Evolutionary conservation across 1,139 yeast species (phyloP).

Genomic region (Sporopachydermia cereana): DNA sequence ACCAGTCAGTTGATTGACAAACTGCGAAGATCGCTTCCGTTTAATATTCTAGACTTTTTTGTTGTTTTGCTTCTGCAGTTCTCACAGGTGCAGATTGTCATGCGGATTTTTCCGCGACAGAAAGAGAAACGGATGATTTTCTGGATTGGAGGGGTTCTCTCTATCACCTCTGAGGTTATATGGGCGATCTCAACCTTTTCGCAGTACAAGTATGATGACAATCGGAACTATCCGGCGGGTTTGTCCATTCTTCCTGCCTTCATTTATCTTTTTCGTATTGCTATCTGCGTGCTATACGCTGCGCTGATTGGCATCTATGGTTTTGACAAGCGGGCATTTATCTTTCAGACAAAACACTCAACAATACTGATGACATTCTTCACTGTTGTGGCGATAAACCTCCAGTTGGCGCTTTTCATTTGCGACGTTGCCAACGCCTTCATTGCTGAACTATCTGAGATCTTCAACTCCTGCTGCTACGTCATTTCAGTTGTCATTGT

Average conservation of each 20-base stretch:
- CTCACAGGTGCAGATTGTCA: constrained; percentile 67
- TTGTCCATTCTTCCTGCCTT: constrained; percentile 66
- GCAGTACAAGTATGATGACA: constrained; percentile 26
- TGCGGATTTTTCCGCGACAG: constrained; percentile 59
- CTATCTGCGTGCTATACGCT: constrained; percentile 62
- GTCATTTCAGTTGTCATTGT: constrained; percentile 67
- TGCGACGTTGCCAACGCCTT: constrained; percentile 68
- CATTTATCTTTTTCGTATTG: constrained; percentile 65
- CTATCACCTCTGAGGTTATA: constrained; percentile 48
- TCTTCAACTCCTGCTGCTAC: constrained; percentile 60
- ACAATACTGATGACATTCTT: constrained; percentile 45
- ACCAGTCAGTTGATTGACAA: constrained; percentile 41
- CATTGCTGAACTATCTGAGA: constrained; percentile 60
- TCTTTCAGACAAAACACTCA: constrained; percentile 33
- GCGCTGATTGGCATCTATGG: constrained; percentile 52
- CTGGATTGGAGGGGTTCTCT: constrained; percentile 45
- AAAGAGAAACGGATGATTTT: constrained; percentile 60
- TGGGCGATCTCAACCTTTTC: constrained; percentile 60
- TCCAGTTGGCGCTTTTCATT: constrained; percentile 65
- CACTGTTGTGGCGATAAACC: constrained; percentile 46
- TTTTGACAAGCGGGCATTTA: constrained; percentile 41
- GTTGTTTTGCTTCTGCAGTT: constrained; percentile 51
- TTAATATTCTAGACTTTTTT: constrained; percentile 52
- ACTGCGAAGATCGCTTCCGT: constrained; percentile 36
- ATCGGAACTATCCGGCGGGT: constrained; percentile 13